Evolutionary conservation across 345 rosid species (phyloP).

Genomic region (Linum tenue): DNA sequence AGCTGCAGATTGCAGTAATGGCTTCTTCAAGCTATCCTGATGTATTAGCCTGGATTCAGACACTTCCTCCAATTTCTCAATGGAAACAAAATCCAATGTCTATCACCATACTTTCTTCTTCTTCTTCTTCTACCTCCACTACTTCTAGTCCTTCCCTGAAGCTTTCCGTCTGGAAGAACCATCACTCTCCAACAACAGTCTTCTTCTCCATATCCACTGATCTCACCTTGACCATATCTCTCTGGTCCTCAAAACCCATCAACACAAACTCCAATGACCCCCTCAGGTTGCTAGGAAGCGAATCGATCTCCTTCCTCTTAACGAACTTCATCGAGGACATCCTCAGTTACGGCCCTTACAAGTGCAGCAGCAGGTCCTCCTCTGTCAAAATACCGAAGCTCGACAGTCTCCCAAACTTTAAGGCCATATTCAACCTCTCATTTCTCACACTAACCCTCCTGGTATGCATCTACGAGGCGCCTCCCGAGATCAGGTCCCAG

Average conservation of each 20-base stretch:
- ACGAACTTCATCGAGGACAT: slow-evolving; percentile 50
- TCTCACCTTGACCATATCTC: slow-evolving; percentile 38
- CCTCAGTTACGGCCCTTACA: slow-evolving; percentile 42
- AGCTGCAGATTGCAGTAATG: slow-evolving; percentile 24
- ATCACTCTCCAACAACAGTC: slow-evolving; percentile 20
- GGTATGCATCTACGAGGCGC: slow-evolving; percentile 76
- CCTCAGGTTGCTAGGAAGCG: slow-evolving; percentile 27
- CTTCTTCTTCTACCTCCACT: slow-evolving; percentile 29
- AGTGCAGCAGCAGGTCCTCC: slow-evolving; percentile 8
- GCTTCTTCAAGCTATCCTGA: slow-evolving; percentile 51
- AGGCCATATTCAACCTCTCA: slow-evolving; percentile 50
- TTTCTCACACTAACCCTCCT: slow-evolving; percentile 57
- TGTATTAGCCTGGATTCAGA: slow-evolving; percentile 50
- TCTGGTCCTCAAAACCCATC: slow-evolving; percentile 59
- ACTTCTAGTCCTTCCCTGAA: slow-evolving; percentile 25
- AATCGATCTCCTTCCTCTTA: slow-evolving; percentile 31
- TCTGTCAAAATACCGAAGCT: slow-evolving; percentile 38
- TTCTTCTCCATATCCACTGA: slow-evolving; percentile 46
- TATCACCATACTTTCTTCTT: slow-evolving; percentile 48
- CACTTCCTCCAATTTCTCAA: slow-evolving; percentile 44
- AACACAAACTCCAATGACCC: slow-evolving; percentile 29
- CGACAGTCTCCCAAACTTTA: slow-evolving; percentile 24
- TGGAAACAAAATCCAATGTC: slow-evolving; percentile 50
- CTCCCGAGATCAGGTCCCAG: slow-evolving; percentile 40
- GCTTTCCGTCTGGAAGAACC: slow-evolving; percentile 33